Evolutionary conservation across 768 basidiomycete species (phyloP), one percentile per base, ranked within the genome.

Genomic region (Leucocoprinus leucothites): DNA sequence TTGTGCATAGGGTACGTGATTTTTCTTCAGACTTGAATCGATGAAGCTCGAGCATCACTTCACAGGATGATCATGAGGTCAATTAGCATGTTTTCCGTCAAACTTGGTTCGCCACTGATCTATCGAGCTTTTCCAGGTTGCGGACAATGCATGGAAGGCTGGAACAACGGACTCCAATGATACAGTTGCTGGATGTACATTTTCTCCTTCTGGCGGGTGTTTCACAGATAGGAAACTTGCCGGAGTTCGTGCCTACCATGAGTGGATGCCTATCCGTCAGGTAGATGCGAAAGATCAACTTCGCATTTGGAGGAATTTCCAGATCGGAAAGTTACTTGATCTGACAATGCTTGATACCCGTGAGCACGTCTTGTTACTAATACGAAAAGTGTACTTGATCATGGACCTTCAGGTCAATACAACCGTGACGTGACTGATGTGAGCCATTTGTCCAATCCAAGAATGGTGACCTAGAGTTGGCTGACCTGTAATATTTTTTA

Each of bases 331-430:
- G 63, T 73, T 85, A n/a, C 62, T 82, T 59, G 82, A 83, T 61
- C 64, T 84, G 60, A 78, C 81, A 9, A 81, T 85, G 81, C 71
- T 85, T 14, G 83, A 85, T 63, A 84, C 83, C 19, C 77, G 83
- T 80, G 53, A 57, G 72, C 63, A 14, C 13, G 19, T 19, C 11
- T 11, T 43, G 42, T 2, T 11, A 6, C 14, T 25, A 21, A 19
- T 14, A 5, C n/a, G 9, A 26, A 6, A 18, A 19, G 5, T 36
- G 53, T 43, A 49, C 44, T 42, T 9, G 11, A 22, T 14, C 5
- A 21, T 40, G 48, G 24, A 25, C 36, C 18, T 49, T 4, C 40
- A 74, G 77, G 79, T 2, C 73, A 82, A 57, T 84, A 85, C 61
- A 77, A 83, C 57, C 70, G 82, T 48, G 79, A 81, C 60, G 63